These are phyloP conservation scores for Tripterygium wilfordii DNA, from an alignment of 177 flowering plant species.

Conservation along the genomic window DNA sequence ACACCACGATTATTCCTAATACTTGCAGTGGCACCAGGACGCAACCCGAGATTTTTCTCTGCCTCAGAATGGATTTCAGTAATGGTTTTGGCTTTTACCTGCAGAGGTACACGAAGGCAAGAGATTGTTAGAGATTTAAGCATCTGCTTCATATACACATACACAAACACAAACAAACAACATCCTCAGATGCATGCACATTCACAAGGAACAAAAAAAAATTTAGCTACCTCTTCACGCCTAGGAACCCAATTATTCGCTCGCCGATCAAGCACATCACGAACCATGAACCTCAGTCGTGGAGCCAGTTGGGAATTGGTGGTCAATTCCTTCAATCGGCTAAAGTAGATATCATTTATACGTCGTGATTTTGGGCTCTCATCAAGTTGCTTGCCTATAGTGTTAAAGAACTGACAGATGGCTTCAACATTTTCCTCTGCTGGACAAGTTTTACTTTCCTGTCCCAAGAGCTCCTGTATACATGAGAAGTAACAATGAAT, in stretches of 20 bases:
- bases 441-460: constrained; percentile 61
- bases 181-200: no score
- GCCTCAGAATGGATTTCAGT: constrained; percentile 93
- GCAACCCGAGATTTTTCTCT: constrained; percentile 80
- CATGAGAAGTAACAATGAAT: no score
- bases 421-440: constrained; percentile 97
- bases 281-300: constrained; percentile 77
- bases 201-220: no score
- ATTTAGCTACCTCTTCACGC: constrained; percentile 78
- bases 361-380: constrained; percentile 65
- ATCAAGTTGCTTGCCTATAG: constrained; percentile 93
- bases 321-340: constrained; percentile 57
- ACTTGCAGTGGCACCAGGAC: constrained; percentile 78
- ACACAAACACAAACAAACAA: no score
- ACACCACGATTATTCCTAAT: constrained; percentile 50
- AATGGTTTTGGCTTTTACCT: constrained; percentile 93
- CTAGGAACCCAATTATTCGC: constrained; percentile 87
- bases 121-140: no score
- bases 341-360: constrained; percentile 70
- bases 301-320: constrained; percentile 58
- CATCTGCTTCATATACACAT: no score
- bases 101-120: no score
- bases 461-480: constrained; percentile 88
- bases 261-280: constrained; percentile 75
- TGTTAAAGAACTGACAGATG: constrained; percentile 80